phyloP scores from a whole-genome alignment of 805 yeast species.

The Blastobotrys chiropterorum region DNA sequence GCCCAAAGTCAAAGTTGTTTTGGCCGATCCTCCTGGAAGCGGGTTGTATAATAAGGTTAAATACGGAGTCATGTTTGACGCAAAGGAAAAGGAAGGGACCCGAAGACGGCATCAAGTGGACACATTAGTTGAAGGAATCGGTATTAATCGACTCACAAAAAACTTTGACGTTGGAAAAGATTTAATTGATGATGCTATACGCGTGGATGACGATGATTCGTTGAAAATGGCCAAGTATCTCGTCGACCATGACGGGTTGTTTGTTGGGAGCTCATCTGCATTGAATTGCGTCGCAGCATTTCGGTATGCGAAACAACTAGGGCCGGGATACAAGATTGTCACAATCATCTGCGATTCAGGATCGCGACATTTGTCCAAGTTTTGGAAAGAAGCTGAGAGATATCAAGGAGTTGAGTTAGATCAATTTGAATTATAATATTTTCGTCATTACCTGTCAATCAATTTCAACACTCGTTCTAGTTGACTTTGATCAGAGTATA shows the following conservation, averaged over 20 bases:
- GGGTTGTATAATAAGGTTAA: conserved; percentile 83
- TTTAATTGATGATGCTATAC: conserved; percentile 67
- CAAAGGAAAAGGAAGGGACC: conserved; percentile 85
- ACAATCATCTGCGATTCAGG: conserved; percentile 93
- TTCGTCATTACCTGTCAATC: no score
- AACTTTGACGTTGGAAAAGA: conserved; percentile 70
- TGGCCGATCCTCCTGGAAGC: conserved; percentile 96
- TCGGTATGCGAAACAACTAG: conserved; percentile 44
- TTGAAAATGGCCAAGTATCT: conserved; percentile 80
- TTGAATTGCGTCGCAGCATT: conserved; percentile 89
- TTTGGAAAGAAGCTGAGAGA: conserved; percentile 54
- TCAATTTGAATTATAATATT: neutral
- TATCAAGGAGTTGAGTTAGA: neutral
- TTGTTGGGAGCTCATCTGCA: conserved; percentile 91
- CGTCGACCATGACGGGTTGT: conserved; percentile 79
- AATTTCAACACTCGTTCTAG: neutral
- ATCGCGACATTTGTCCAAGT: conserved; percentile 79
- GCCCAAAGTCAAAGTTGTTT: conserved; percentile 42
- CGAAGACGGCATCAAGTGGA: conserved; percentile 95
- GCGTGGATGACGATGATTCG: conserved; percentile 78
- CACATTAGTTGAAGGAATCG: conserved; percentile 90
- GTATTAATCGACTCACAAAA: conserved; percentile 77
- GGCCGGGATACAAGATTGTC: conserved; percentile 64
- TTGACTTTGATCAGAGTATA: neutral
- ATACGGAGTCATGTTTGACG: conserved; percentile 89